Conservation (phyloP, 257 asterid genomes). For the Galeopsis tetrahit region DNA sequence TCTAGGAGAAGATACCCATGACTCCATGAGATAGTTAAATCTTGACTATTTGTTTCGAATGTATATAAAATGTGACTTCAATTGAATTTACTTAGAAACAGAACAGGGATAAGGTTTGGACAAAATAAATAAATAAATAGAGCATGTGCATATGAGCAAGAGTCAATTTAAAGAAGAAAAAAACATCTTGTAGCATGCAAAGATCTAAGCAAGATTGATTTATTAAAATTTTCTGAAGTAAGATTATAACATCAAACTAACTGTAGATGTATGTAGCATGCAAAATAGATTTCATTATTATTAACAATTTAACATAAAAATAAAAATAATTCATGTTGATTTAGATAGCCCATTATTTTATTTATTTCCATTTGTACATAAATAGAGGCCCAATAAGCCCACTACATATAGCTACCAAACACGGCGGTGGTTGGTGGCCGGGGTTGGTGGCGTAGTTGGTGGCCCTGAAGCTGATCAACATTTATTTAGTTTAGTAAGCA, state of each 20-base stretch:
- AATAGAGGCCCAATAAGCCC: slow-evolving; percentile 34
- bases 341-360: background rate
- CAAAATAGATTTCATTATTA: background rate
- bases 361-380: background rate
- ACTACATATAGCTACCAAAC: slow-evolving; percentile 27
- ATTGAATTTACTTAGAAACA: background rate
- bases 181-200: background rate
- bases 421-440: slow-evolving; percentile 35
- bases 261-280: slow-evolving; percentile 1
- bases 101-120: no score
- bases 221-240: background rate
- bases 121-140: no score
- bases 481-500: background rate
- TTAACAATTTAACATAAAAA: no score
- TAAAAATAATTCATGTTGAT: background rate
- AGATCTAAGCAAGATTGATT: no score
- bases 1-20: background rate
- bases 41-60: background rate
- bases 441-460: slow-evolving; percentile 29
- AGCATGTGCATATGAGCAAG: background rate
- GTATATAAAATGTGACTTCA: background rate
- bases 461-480: background rate
- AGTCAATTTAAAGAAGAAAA: no score
- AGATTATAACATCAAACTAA: background rate
- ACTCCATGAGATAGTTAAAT: background rate